A percentile compares a stretch with the other conserved stretches of the same genome.
These are phyloP conservation scores for Saturnispora sekii DNA, from an alignment of 805 yeast species.

Conservation along the genomic window DNA sequence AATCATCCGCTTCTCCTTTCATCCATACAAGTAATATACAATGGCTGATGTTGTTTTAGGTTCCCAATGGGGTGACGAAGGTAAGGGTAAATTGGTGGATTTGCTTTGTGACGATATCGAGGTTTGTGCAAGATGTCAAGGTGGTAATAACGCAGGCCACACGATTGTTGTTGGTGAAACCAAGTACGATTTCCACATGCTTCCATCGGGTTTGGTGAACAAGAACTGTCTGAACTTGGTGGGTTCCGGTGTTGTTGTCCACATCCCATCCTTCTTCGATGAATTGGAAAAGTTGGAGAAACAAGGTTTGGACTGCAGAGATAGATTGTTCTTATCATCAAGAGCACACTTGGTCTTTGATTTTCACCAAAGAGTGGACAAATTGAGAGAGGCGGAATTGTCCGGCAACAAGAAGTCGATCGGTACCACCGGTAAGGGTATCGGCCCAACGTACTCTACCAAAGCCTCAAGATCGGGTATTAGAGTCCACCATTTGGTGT, in stretches of 20 bases:
- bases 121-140: conserved; percentile 96
- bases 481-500: conserved; percentile 91
- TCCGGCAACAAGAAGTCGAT: conserved; percentile 71
- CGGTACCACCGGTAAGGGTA: conserved; percentile 98
- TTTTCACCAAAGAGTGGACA: conserved; percentile 96
- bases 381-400: conserved; percentile 87
- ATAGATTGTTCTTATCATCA: conserved; percentile 77
- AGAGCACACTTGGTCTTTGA: conserved; percentile 96
- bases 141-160: conserved; percentile 99
- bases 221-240: conserved; percentile 82
- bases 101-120: conserved; percentile 90
- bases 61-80: conserved; percentile 99
- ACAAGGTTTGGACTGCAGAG: conserved; percentile 71
- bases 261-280: conserved; percentile 83
- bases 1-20: no score
- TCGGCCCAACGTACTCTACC: conserved; percentile 96
- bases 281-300: conserved; percentile 74
- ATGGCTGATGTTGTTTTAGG: conserved; percentile 95
- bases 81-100: conserved; percentile 96
- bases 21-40: neutral
- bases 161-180: conserved; percentile 85
- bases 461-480: conserved; percentile 95
- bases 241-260: conserved; percentile 95
- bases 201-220: conserved; percentile 96
- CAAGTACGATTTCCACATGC: conserved; percentile 97